phyloP scores from a whole-genome alignment of 2,329 filamentous ascomycete species.

The Xylariaceae sp. region DNA sequence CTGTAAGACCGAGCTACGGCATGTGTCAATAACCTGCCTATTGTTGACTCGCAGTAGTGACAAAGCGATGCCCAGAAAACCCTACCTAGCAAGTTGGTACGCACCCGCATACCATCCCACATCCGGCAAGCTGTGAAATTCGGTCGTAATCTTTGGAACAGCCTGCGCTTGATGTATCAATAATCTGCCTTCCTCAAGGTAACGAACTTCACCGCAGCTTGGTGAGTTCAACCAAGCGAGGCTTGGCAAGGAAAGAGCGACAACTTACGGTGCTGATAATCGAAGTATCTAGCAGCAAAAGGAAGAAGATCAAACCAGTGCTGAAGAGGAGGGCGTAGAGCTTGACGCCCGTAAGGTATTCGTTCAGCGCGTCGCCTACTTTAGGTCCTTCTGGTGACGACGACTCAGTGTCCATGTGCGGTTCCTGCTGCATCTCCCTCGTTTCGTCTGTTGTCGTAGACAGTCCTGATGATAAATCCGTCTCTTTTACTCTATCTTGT shows the following conservation, averaged over 20 bases:
- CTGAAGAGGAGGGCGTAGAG: constrained; percentile 38
- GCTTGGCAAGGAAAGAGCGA: not conserved
- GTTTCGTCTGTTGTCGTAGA: constrained; percentile 12
- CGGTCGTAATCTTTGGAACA: constrained; percentile 56
- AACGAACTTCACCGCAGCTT: not conserved
- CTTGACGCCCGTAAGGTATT: constrained; percentile 39
- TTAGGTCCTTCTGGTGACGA: constrained; percentile 13
- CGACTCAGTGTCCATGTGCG: not conserved
- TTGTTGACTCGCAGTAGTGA: too few relatives aligned
- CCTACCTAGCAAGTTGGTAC: constrained; percentile 54
- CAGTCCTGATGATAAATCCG: constrained; percentile 3
- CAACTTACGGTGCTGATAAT: constrained; percentile 57
- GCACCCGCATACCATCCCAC: constrained; percentile 63
- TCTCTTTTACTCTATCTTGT: not conserved
- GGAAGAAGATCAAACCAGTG: constrained; percentile 49
- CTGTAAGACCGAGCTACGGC: constrained; percentile 54
- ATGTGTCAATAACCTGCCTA: constrained; percentile 7
- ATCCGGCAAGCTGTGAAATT: constrained; percentile 58
- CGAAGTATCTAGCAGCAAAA: constrained; percentile 59
- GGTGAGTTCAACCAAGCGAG: not conserved
- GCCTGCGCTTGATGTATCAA: constrained; percentile 44
- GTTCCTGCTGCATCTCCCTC: constrained; percentile 5
- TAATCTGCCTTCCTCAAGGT: not conserved
- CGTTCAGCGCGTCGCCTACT: constrained; percentile 30
- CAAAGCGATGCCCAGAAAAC: not conserved